phyloP scores from a whole-genome alignment of 2,329 filamentous ascomycete genomes.

The Elsinoe necatrix region DNA sequence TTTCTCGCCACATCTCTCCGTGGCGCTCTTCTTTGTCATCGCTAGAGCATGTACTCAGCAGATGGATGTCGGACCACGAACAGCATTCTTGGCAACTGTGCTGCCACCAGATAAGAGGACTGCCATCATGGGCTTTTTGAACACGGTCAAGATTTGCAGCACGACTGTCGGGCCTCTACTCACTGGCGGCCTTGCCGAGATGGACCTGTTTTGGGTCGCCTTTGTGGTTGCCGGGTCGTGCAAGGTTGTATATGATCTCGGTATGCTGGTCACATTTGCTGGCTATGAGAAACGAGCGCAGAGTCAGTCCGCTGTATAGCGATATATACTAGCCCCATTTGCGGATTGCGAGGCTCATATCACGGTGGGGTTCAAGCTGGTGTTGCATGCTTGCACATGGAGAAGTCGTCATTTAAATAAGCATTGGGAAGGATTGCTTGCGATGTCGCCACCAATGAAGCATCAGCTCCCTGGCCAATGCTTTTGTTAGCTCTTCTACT shows the following conservation, averaged over 20 bases:
- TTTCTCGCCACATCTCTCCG: constrained; percentile 43
- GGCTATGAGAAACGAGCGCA: constrained; percentile 4
- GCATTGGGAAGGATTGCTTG: too few relatives aligned
- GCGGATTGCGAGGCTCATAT: background rate
- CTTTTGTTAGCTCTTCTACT: too few relatives aligned
- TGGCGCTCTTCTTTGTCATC: constrained; percentile 53
- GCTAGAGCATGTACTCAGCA: constrained; percentile 54
- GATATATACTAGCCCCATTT: background rate
- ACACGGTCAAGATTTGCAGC: constrained; percentile 58
- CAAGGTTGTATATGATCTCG: constrained; percentile 45
- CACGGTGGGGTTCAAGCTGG: too few relatives aligned
- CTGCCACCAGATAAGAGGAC: constrained; percentile 59
- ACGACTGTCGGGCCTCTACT: constrained; percentile 55
- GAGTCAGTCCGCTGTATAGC: background rate
- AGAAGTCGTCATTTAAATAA: too few relatives aligned
- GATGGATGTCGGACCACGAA: constrained; percentile 64
- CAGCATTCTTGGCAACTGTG: constrained; percentile 59
- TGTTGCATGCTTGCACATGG: too few relatives aligned
- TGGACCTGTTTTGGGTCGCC: constrained; percentile 50
- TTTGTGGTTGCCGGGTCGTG: constrained; percentile 56
- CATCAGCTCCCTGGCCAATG: too few relatives aligned
- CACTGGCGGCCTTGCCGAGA: constrained; percentile 54
- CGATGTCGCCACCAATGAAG: too few relatives aligned
- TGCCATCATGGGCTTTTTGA: constrained; percentile 61
- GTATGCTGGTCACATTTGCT: constrained; percentile 26